Evolutionary conservation across 2,329 filamentous ascomycete species (phyloP).

Genomic region (Sporothrix pseudoabietina): DNA sequence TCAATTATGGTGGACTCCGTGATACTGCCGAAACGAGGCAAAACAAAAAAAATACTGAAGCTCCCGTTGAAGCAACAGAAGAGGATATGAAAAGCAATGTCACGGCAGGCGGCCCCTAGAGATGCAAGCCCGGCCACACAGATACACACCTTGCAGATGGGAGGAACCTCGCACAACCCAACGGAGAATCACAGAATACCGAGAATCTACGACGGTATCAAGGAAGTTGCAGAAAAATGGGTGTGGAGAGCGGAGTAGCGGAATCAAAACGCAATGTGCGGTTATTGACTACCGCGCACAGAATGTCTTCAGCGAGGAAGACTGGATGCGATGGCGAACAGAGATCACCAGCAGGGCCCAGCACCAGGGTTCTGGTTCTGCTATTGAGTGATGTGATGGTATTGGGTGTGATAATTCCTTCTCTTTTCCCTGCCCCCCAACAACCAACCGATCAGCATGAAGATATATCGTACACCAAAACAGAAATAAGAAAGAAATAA

Average conservation of each 20-base stretch:
- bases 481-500: too few relatives aligned
- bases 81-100: not conserved
- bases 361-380: not conserved
- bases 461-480: not conserved
- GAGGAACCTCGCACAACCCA: not conserved
- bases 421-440: not conserved
- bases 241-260: conserved; percentile 2
- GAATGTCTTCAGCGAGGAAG: not conserved
- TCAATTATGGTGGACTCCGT: not conserved
- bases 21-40: not conserved
- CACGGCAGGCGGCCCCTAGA: not conserved
- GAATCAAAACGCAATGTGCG: not conserved
- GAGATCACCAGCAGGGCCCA: not conserved
- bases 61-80: too few relatives aligned
- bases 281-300: not conserved
- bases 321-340: too few relatives aligned
- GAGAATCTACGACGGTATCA: not conserved
- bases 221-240: not conserved
- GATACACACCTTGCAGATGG: not conserved
- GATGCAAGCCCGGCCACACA: not conserved
- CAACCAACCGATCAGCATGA: not conserved
- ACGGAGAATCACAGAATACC: not conserved
- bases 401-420: not conserved
- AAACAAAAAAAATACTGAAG: not conserved
- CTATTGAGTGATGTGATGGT: not conserved